Evolutionary conservation across 495 filamentous ascomycete species (phyloP).

Genomic region (Filosporella fistucella): DNA sequence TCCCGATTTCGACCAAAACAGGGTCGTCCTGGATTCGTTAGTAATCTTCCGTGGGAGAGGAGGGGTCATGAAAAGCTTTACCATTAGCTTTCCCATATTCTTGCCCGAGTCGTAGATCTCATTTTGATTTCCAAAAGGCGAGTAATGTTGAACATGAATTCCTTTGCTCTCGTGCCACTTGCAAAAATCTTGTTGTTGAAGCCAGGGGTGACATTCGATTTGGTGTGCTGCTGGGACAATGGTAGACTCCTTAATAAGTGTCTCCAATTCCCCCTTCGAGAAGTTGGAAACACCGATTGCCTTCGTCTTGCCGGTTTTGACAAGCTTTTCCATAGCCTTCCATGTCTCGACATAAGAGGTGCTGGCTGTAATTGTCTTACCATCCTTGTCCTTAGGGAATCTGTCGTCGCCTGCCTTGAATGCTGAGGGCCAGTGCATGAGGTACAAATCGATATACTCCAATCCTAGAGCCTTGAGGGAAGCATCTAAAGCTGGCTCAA

Average conservation of each 20-base stretch:
- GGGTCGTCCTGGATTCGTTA: conserved; percentile 43
- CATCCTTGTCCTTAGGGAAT: conserved; percentile 75
- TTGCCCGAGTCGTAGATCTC: conserved; percentile 47
- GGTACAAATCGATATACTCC: conserved; percentile 80
- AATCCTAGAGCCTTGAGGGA: conserved; percentile 66
- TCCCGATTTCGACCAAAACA: conserved; percentile 52
- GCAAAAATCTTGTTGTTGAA: conserved; percentile 56
- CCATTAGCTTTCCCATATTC: conserved; percentile 48
- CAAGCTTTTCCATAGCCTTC: conserved; percentile 73
- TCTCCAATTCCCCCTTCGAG: conserved; percentile 61
- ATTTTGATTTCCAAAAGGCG: conserved; percentile 70
- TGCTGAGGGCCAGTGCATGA: conserved; percentile 77
- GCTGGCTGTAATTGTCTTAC: conserved; percentile 71
- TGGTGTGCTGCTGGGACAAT: conserved; percentile 65
- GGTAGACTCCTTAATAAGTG: conserved; percentile 52
- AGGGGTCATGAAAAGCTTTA: not conserved
- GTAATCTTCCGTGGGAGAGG: not conserved
- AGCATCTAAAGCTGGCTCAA: conserved; percentile 62
- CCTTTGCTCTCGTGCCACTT: conserved; percentile 50
- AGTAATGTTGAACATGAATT: conserved; percentile 63
- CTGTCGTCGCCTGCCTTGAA: conserved; percentile 36
- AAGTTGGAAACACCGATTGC: conserved; percentile 85
- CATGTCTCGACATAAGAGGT: conserved; percentile 66
- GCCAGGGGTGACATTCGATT: conserved; percentile 44
- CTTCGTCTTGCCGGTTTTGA: conserved; percentile 67